Conservation (phyloP, 2,329 filamentous ascomycete species). For the Ophiocordyceps polyrhachis-furcata region DNA sequence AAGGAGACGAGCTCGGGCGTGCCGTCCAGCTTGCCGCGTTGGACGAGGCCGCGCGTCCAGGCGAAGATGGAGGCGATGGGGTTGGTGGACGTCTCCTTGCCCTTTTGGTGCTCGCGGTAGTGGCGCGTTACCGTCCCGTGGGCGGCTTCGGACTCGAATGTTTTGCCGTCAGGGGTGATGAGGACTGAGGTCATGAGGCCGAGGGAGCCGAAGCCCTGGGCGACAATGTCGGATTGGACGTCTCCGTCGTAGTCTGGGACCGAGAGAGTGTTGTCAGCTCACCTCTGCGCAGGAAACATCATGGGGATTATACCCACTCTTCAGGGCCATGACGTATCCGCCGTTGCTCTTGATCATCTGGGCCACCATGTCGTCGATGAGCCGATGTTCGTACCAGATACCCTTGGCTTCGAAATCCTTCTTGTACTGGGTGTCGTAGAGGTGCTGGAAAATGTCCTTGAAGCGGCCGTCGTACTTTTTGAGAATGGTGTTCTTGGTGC, state of each 20-base stretch:
- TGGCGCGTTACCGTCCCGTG: constrained; percentile 97
- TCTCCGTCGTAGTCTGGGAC: constrained; percentile 86
- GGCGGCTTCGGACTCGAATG: constrained; percentile 92
- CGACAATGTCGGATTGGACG: constrained; percentile 95
- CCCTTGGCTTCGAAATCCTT: constrained; percentile 73
- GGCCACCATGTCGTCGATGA: constrained; percentile 99
- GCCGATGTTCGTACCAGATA: constrained; percentile 98
- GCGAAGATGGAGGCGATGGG: constrained; percentile 98
- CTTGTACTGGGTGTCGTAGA: constrained; percentile 80
- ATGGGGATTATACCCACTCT: constrained; percentile 42
- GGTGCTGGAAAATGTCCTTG: constrained; percentile 98
- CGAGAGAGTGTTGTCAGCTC: background rate
- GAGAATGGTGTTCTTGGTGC: constrained; percentile 99
- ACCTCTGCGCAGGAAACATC: no score
- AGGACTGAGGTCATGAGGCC: constrained; percentile 97
- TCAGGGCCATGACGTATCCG: constrained; percentile 92
- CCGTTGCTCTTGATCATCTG: constrained; percentile 99
- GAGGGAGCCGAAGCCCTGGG: constrained; percentile 93
- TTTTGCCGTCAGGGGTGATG: constrained; percentile 90
- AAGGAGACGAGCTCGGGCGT: constrained; percentile 88
- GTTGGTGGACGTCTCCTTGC: constrained; percentile 92
- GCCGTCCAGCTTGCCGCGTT: constrained; percentile 80
- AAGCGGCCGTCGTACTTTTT: constrained; percentile 98
- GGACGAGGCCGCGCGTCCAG: constrained; percentile 86
- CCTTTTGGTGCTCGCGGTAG: constrained; percentile 98